Conservation (phyloP, 1,284 basidiomycete species). For the Inonotus obliquus region DNA sequence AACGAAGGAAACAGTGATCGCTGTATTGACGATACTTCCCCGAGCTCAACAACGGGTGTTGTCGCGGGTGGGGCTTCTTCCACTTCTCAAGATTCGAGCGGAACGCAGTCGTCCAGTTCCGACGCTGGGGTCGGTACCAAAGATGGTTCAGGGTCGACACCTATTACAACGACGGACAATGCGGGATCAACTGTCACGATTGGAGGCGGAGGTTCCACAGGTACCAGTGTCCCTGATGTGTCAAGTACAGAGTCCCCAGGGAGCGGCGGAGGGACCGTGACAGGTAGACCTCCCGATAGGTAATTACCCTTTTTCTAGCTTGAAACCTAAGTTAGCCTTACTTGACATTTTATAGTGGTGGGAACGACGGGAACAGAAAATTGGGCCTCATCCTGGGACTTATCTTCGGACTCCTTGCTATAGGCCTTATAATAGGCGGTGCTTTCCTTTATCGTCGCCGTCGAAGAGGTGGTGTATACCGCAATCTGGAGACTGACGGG, state of each 20-base stretch:
- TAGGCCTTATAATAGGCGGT: background rate
- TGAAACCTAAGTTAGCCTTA: background rate
- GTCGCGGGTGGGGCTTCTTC: slow-evolving; percentile 13
- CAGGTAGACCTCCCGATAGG: slow-evolving; percentile 1
- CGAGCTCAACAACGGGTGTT: slow-evolving; percentile 14
- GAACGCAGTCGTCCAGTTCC: background rate
- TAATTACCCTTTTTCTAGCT: background rate
- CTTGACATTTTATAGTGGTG: background rate
- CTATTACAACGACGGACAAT: slow-evolving; percentile 5
- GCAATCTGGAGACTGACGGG: slow-evolving; percentile 5
- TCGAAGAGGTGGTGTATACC: background rate
- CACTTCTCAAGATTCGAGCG: background rate
- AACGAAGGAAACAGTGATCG: slow-evolving; percentile 3
- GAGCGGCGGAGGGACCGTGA: slow-evolving; percentile 16
- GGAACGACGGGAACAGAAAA: background rate
- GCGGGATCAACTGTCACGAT: background rate
- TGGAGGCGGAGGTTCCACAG: background rate
- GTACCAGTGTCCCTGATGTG: background rate
- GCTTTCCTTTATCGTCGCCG: slow-evolving; percentile 9
- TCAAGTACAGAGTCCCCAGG: slow-evolving; percentile 7
- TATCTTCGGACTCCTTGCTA: slow-evolving; percentile 6
- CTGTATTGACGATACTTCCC: slow-evolving; percentile 18
- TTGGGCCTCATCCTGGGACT: slow-evolving; percentile 12
- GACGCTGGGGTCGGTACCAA: background rate
- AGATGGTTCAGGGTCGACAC: background rate